phyloP scores from a whole-genome alignment of 164 flowering plant species.

The Echeveria elegans region DNA sequence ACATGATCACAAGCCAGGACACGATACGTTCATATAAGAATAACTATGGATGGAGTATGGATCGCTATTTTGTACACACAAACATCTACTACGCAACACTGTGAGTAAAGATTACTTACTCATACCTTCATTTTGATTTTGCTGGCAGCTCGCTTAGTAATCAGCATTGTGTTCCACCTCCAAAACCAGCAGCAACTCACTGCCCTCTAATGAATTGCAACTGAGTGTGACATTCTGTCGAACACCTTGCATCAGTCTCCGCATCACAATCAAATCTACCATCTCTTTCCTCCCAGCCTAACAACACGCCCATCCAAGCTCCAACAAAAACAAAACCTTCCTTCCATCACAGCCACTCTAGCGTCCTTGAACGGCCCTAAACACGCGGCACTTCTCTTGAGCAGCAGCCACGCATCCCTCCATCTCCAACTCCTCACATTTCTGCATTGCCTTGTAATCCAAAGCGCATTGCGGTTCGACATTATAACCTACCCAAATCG shows the following conservation, averaged over 20 bases:
- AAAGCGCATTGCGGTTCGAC: too few relatives aligned
- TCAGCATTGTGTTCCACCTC: not conserved
- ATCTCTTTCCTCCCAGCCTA: not conserved
- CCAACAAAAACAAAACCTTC: too few relatives aligned
- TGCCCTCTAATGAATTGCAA: not conserved
- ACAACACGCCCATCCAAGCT: not conserved
- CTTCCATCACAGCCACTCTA: not conserved
- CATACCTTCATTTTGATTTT: not conserved
- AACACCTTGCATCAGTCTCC: not conserved
- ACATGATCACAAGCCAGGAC: not conserved
- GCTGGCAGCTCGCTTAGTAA: too few relatives aligned
- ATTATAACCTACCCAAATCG: too few relatives aligned
- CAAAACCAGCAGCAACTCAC: not conserved
- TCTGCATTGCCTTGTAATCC: not conserved
- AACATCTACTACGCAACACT: too few relatives aligned
- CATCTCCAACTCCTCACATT: constrained; percentile 7
- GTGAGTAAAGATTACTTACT: not conserved
- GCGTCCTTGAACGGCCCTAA: not conserved
- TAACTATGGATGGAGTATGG: too few relatives aligned
- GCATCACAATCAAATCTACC: not conserved
- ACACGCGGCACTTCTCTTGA: not conserved
- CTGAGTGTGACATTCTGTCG: not conserved
- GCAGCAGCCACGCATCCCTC: not conserved
- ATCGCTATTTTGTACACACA: too few relatives aligned
- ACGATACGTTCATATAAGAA: too few relatives aligned